Base-by-base conservation (phyloP, 2,329 filamentous ascomycete genomes). In the Xylaria hypoxylon region DNA sequence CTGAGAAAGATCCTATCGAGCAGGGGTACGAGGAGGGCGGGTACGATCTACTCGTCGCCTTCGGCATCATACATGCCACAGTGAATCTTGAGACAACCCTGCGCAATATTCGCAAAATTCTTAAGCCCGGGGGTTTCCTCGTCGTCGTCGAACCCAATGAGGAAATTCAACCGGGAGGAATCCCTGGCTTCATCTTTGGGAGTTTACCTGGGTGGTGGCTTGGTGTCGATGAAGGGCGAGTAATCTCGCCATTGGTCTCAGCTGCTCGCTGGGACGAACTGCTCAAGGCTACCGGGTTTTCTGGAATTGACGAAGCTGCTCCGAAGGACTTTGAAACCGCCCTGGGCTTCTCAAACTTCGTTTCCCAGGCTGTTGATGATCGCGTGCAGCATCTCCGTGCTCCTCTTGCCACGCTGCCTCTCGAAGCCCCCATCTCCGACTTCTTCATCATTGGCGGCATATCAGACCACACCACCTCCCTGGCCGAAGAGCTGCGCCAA, bases 71-170 rank as follows among this genome's bases (percentile, higher is more conserved):
- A 3, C 50, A 52, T n/a, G 50, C 28, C 10, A 31, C 24, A 1
- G n/a, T 1, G 28, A 22, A 28, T 5, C 28, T 52, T 11, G 17
- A 10, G 2, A 10, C 5, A 10, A 11, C 8, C 2, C n/a, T 52
- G n/a, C 5, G 58, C 6, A 44, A 68, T 40, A 8, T 68, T 19
- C 65, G 68, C 28, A 62, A 51, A 17, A 15, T 80, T 2, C 62
- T 80, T 0, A 76, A 74, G 15, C 76, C 80, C 0, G 78, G 75
- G 1, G 81, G 81, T 0, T 76, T 77, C 26, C 71, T 84, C 2
- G 40, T 71, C 11, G 42, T 73, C 11, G 64, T 40, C 17, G 68
- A 69, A 50, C 45, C 51, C 38, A n/a, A 50, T 13, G 31, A 64
- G 19, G 28, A 17, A 19, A 31, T 13, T 6, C 19, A 48, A 8